Evolutionary conservation across 805 yeast species (phyloP).

Genomic region (Pichia manshurica): DNA sequence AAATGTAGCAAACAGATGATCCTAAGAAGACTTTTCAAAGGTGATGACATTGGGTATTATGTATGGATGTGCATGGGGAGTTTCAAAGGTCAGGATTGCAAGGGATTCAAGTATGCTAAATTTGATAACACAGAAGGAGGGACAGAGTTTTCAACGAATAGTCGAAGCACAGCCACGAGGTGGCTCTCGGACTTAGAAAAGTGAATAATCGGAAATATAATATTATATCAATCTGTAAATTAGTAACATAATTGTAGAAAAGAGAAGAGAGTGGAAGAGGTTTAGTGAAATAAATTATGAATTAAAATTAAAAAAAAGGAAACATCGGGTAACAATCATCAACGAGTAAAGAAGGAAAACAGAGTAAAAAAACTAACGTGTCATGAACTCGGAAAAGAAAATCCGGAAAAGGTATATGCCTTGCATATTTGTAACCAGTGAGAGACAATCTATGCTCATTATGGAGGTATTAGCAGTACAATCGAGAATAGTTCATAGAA

Average conservation of each 20-base stretch:
- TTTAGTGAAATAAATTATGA: no score
- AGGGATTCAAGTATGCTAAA: constrained; percentile 46
- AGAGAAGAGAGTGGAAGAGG: not conserved
- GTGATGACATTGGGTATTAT: constrained; percentile 47
- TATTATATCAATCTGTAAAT: not conserved
- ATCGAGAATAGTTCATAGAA: no score
- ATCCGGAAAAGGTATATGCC: no score
- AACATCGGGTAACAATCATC: no score
- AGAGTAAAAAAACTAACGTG: no score
- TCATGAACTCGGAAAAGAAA: no score
- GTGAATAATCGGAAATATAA: not conserved
- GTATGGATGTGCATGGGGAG: constrained; percentile 59
- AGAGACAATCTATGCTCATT: no score
- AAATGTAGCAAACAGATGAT: constrained; percentile 41
- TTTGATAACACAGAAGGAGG: constrained; percentile 31
- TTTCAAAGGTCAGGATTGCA: constrained; percentile 40
- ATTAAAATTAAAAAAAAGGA: no score
- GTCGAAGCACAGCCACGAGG: constrained; percentile 4
- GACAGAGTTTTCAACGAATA: not conserved
- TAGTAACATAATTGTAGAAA: not conserved
- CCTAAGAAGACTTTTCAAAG: constrained; percentile 49
- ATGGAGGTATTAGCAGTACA: no score
- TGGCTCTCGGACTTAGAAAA: constrained; percentile 7
- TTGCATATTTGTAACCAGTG: no score
- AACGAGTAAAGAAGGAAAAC: no score